Evolutionary conservation across 208 protist genomes (phyloP), one percentile per base, ranked within the genome.

Genomic region (Trypanosoma melophagium): DNA sequence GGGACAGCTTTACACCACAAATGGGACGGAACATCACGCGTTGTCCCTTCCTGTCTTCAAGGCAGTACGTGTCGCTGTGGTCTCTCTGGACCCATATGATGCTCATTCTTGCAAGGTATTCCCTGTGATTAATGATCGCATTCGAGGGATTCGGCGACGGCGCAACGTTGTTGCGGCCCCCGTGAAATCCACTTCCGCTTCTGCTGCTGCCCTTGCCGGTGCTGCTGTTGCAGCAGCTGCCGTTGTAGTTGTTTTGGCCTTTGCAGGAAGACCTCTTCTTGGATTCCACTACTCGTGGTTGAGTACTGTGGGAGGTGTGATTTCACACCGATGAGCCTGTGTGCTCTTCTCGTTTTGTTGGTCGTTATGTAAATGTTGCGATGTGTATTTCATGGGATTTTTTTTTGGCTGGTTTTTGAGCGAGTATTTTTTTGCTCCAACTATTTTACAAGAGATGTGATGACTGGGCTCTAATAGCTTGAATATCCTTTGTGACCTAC

Each of bases 31-130:
- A 21, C 7, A 24, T 22, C 17, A 21, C 25, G 40, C 40, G 58
- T 9, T n/a, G 19, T 10, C 49, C 5, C n/a, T 59, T 65, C 66
- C 72, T 22, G 54, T 75, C 22, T 71, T 84, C 57, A 84, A 84
- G 66, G 68, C 31, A 41, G 64, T 49, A 21, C 50, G 63, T 28
- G 53, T 80, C 22, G 44, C 60, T 13, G 70, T 72, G 24, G 35
- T 63, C 9, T 60, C 38, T 49, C 31, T 84, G 66, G 62, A 62
- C 19, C 74, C 79, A 47, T 74, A 65, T 45, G 70, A 84, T 61
- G 38, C 61, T 5, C 38, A 75, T 40, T 80, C 70, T 51, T n/a
- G 19, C 9, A 60, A 42, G 14, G 59, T 74, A 62, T 84, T 79
- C 57, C 79, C 79, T 24, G 13, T 66, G 4, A 44, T 84, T 50